phyloP scores from a whole-genome alignment of 305 asterid species.

The Nicotiana rustica region DNA sequence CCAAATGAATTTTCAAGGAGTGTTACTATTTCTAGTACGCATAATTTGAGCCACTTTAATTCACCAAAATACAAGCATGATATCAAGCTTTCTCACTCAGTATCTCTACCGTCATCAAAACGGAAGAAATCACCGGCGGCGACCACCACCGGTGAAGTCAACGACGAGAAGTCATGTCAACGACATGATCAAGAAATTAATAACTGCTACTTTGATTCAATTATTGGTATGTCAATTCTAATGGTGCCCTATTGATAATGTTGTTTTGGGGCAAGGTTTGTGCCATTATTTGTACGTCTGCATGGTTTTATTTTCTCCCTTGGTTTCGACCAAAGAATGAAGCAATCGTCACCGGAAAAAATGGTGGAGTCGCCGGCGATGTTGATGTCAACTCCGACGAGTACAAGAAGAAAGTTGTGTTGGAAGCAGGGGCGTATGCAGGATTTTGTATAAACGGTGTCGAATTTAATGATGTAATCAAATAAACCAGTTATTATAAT shows the following conservation, averaged over 20 bases:
- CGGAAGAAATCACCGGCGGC: neutral
- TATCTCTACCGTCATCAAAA: constrained; percentile 1
- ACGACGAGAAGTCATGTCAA: neutral
- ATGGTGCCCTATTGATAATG: constrained; percentile 57
- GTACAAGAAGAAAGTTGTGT: constrained; percentile 58
- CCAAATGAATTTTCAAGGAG: constrained; percentile 19
- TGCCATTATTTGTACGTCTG: constrained; percentile 61
- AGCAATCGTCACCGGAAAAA: neutral
- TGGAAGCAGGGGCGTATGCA: constrained; percentile 39
- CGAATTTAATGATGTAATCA: too few species aligned
- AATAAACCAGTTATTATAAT: too few species aligned
- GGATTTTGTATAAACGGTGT: too few species aligned
- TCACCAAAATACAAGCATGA: constrained; percentile 20
- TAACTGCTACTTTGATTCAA: constrained; percentile 45
- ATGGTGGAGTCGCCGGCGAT: neutral
- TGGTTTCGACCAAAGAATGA: constrained; percentile 38
- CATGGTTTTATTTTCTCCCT: constrained; percentile 59
- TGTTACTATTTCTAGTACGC: neutral
- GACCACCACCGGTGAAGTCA: neutral
- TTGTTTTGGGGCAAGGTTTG: constrained; percentile 67
- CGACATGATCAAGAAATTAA: neutral
- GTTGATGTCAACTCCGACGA: constrained; percentile 45
- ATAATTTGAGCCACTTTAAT: neutral
- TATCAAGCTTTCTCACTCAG: constrained; percentile 36
- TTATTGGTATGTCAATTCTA: constrained; percentile 55